Percentiles rank a stretch among this genome's conserved stretches.
Evolutionary conservation across 2,329 filamentous ascomycete species (phyloP).

Genomic region (Lachnellula cervina): DNA sequence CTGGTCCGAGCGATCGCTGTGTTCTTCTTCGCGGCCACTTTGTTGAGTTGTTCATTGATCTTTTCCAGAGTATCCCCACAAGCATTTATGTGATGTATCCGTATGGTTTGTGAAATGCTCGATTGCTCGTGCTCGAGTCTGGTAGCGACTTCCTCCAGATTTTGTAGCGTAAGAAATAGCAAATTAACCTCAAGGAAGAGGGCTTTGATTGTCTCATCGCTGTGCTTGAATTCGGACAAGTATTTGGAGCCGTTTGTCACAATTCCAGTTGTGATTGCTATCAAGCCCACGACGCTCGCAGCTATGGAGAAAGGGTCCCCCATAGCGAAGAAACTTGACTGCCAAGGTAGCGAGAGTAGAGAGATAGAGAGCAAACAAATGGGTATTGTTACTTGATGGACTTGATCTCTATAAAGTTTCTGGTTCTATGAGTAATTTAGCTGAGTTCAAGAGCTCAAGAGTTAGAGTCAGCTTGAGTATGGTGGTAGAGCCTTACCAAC

Average conservation of each 20-base stretch:
- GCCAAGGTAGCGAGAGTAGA: too few relatives aligned
- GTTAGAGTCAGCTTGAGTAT: too few relatives aligned
- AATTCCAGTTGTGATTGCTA: conserved; percentile 7
- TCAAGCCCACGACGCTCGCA: conserved; percentile 8
- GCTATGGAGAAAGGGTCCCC: conserved; percentile 9
- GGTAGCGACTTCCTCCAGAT: neutral
- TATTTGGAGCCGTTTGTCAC: conserved; percentile 7
- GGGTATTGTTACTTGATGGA: too few relatives aligned
- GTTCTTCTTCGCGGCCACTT: neutral
- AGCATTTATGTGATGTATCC: neutral
- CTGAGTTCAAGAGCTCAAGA: too few relatives aligned
- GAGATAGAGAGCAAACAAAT: too few relatives aligned
- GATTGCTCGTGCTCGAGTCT: neutral
- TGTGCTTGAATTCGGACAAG: conserved; percentile 7
- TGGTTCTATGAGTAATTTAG: too few relatives aligned
- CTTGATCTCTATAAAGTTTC: too few relatives aligned
- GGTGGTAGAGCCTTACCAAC: too few relatives aligned
- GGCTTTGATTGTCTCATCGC: neutral
- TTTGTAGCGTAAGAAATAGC: conserved; percentile 9
- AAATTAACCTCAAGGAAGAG: conserved; percentile 7
- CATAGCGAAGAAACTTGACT: neutral
- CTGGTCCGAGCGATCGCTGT: too few relatives aligned
- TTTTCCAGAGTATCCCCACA: neutral
- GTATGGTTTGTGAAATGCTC: neutral
- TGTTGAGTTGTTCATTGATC: neutral